These are phyloP conservation scores for Podaxis carcinomalis DNA, from an alignment of 768 basidiomycete species.

Conservation along the genomic window DNA sequence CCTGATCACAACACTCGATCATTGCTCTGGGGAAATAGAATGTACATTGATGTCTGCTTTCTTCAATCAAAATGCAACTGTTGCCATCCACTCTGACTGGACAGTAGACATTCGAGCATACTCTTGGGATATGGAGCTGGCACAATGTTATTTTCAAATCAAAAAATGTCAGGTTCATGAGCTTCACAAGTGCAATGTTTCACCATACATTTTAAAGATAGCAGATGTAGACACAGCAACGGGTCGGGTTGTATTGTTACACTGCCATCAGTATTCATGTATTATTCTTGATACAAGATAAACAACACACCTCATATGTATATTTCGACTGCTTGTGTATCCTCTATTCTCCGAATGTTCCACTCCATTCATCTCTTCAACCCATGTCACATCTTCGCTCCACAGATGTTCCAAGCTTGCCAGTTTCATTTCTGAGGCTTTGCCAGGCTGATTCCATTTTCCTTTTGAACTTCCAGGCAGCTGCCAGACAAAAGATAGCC, in stretches of 20 bases:
- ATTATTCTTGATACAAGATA: background rate
- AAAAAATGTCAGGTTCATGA: background rate
- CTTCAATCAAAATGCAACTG: background rate
- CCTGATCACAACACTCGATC: background rate
- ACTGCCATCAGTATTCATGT: background rate
- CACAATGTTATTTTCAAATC: background rate
- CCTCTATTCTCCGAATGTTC: no score
- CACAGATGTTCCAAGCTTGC: no score
- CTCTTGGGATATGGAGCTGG: background rate
- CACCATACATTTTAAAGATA: background rate
- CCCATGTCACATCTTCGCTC: no score
- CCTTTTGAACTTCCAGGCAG: no score
- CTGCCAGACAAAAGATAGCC: no score
- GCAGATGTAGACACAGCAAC: background rate
- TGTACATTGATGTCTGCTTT: no score
- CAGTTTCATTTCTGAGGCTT: no score
- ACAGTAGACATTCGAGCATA: background rate
- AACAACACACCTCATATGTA: no score
- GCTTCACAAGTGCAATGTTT: no score
- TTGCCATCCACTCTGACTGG: background rate
- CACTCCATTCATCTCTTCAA: no score
- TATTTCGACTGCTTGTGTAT: no score
- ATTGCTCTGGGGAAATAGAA: background rate
- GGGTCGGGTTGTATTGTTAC: background rate
- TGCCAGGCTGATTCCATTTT: no score